Evolutionary conservation across 495 filamentous ascomycete species (phyloP).

Genomic region (Trichodelitschia bisporula): DNA sequence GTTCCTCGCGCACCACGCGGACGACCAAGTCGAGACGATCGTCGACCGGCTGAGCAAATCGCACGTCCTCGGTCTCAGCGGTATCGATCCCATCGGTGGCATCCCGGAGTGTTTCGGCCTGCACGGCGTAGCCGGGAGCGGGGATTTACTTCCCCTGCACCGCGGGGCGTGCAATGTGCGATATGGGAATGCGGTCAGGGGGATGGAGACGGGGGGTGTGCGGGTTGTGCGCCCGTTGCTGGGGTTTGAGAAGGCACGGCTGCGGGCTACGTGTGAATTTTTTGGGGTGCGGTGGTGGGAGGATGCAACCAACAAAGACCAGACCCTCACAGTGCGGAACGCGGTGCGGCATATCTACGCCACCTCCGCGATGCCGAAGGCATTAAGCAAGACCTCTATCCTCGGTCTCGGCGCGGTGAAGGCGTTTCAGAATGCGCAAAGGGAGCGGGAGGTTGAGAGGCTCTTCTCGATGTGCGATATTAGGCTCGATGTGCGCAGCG

Average conservation of each 20-base stretch:
- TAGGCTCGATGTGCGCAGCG: neutral
- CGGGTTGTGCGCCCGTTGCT: constrained; percentile 53
- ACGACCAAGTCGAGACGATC: constrained; percentile 75
- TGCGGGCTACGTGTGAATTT: constrained; percentile 47
- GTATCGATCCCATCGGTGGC: constrained; percentile 33
- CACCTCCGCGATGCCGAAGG: neutral
- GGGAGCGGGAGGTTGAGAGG: neutral
- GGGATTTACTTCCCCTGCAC: constrained; percentile 3
- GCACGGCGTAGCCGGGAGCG: constrained; percentile 45
- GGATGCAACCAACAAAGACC: constrained; percentile 66
- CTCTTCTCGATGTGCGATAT: neutral
- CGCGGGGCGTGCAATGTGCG: neutral
- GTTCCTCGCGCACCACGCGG: constrained; percentile 59
- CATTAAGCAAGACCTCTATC: neutral
- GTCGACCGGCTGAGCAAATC: constrained; percentile 45
- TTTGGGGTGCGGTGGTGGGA: constrained; percentile 48
- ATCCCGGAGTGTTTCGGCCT: constrained; percentile 71
- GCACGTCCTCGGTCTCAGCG: constrained; percentile 33
- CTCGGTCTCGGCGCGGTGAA: neutral
- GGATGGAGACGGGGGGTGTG: constrained; percentile 43
- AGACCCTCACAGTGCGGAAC: constrained; percentile 55
- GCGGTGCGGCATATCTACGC: constrained; percentile 32
- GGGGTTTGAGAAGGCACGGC: constrained; percentile 38
- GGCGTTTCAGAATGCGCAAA: neutral
- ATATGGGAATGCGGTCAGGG: too few relatives aligned